Evolutionary conservation across 176 grass and related monocot genomes (phyloP), one percentile per base, ranked within the genome.

Genomic region (Saccharum spontaneum): DNA sequence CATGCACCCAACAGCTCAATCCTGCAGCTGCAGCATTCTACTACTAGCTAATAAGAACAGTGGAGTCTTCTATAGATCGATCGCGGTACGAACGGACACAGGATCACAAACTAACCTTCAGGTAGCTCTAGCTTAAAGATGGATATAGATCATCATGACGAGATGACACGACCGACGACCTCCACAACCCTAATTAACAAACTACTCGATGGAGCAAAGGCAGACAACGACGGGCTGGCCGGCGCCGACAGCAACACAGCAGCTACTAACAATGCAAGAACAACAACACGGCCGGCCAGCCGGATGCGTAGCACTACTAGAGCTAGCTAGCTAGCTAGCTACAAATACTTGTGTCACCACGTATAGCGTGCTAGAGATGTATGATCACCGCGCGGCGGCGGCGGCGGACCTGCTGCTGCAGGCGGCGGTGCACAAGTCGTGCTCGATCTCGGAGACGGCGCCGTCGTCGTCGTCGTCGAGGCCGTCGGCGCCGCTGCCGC

Each of bases 381-480:
- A 20, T 18, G 1, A 17, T 89, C 87, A 85, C 76, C 77, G 87
- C 8, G 76, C 65, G 65, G 30, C 64, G 64, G 61, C 64, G 64
- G 61, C 59, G n/a, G 23, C 81, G 15, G 80, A 73, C 49, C 79
- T 64, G 16, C 36, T 45, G 67, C 67, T 22, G 39, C 15, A 14
- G 17, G 13, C 78, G 11, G 18, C 50, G 41, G 76, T 60, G 76
- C 83, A 24, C 55, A 59, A 82, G 74, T 95, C 90, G 20, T 95
- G 93, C 61, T 95, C 94, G 31, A 91, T 93, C 79, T 97, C 94
- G 7, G 94, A 95, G 70, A 95, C 71, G 33, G 90, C 85, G 23
- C 90, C 93, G 43, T 95, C 93, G n/a, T 95, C 93, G 50, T 95
- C 93, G 59, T 95, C 93, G 7, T 90, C 92, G 44, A 92, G 71